Base-by-base conservation (phyloP, 306 rosid genomes). In the Castanea crenata region DNA sequence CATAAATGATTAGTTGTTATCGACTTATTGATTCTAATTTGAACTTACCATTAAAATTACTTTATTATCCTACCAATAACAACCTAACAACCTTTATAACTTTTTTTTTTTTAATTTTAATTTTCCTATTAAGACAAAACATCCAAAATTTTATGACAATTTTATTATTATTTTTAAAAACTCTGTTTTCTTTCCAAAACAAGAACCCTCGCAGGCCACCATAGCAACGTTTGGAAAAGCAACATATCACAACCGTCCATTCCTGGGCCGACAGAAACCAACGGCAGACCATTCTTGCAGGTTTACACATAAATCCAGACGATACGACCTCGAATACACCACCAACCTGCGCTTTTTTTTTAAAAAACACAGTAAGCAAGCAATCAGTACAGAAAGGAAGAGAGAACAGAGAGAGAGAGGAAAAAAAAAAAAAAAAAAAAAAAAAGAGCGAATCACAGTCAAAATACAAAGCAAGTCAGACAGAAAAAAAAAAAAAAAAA, bases 11-110 rank as follows among this genome's bases (percentile, higher is more conserved):
- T 41, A 41, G 1, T 8, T 41, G 0, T 8, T 41, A 8, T 7
- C 3, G 0, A 38, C 1, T 38, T 7, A 7, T 35, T 10, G 0
- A 7, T 8, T 41, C 0, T 41, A 41, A 41, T 41, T 8, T 41
- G 0, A 8, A 41, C 0, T 41, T 41, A 2, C 0, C 0, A 41
- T 8, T 41, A 1, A 41, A 41, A 41, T 41, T 2, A 2, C 0
- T 41, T 2, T 41, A 41, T 8, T 41, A 41, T 1, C 46, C 0
- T 8, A 41, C 0, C 1, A 41, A 41, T 41, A 41, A 41, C 3
- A 41, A 2, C 12, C 0, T 41, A 41, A 41, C 3, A 41, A 2
- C 46, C 0, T 41, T 41, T 41, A 41, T 0, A 41, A 7, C 0
- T 41, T 7, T 38, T 38, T 38, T 0, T 38, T 38, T 32, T 4